Evolutionary conservation across 2,329 filamentous ascomycete species (phyloP).

Genomic region (Penicillium corylophilum): DNA sequence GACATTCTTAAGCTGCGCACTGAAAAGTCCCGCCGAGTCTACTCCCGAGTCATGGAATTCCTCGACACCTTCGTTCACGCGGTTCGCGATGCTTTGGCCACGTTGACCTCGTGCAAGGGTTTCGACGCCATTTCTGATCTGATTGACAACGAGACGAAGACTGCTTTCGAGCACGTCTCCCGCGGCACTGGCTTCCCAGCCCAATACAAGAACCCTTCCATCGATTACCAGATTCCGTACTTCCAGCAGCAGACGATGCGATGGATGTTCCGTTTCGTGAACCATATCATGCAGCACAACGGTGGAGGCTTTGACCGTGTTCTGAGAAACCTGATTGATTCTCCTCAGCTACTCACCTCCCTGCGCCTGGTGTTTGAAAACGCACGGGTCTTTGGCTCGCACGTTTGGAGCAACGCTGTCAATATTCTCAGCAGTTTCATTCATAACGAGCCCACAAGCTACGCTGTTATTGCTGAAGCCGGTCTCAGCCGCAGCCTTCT

Average conservation of each 20-base stretch:
- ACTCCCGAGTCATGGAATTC: conserved; percentile 81
- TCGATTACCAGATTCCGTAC: conserved; percentile 92
- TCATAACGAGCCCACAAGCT: conserved; percentile 97
- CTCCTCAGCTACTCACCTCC: conserved; percentile 75
- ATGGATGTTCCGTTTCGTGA: conserved; percentile 92
- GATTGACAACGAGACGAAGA: conserved; percentile 73
- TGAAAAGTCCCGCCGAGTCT: conserved; percentile 74
- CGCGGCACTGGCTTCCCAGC: conserved; percentile 69
- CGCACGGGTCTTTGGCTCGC: conserved; percentile 76
- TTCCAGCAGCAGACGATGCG: conserved; percentile 91
- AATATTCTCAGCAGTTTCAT: conserved; percentile 94
- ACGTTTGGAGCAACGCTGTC: conserved; percentile 93
- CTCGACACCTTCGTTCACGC: conserved; percentile 85
- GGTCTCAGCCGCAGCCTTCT: conserved; percentile 84
- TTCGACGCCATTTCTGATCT: conserved; percentile 89
- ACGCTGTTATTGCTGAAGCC: conserved; percentile 90
- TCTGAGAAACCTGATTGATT: conserved; percentile 90
- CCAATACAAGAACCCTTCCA: conserved; percentile 72
- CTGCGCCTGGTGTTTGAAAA: conserved; percentile 80
- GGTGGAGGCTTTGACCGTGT: conserved; percentile 84
- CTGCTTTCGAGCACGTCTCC: conserved; percentile 65
- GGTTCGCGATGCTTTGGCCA: conserved; percentile 78
- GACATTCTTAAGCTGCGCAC: conserved; percentile 85
- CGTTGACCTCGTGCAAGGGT: conserved; percentile 77
- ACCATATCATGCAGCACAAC: conserved; percentile 86